Conservation (phyloP, 176 grass and related monocot genomes). For the Rhynchospora pubera region DNA sequence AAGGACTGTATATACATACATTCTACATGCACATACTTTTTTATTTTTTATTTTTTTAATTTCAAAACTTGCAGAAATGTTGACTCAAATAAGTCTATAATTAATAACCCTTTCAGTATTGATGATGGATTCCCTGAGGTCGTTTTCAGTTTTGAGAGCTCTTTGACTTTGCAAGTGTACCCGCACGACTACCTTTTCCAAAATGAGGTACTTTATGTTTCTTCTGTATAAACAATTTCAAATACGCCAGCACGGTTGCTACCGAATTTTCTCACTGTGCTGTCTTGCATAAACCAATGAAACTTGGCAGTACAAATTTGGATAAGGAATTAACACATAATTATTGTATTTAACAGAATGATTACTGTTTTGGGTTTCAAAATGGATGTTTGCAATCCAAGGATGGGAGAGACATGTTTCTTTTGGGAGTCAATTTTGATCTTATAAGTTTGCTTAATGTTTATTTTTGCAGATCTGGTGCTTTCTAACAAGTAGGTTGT, state of each 20-base stretch:
- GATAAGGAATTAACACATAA: slow-evolving; percentile 25
- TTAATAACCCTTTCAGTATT: slow-evolving; percentile 41
- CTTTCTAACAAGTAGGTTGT: slow-evolving; percentile 87
- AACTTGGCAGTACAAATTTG: not conserved
- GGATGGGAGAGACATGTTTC: slow-evolving; percentile 86
- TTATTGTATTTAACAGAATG: slow-evolving; percentile 24
- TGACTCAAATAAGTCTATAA: slow-evolving; percentile 11
- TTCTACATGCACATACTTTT: not conserved
- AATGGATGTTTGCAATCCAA: slow-evolving; percentile 75
- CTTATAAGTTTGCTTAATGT: not conserved
- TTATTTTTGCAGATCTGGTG: slow-evolving; percentile 60
- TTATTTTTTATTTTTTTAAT: not conserved
- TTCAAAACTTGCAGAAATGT: not conserved
- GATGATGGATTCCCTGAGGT: slow-evolving; percentile 75
- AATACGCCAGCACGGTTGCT: not conserved
- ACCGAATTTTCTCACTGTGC: not conserved
- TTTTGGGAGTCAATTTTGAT: slow-evolving; percentile 77
- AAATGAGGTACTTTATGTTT: slow-evolving; percentile 50
- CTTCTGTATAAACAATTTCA: not conserved
- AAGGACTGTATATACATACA: slow-evolving; percentile 3
- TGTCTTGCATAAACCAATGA: not conserved
- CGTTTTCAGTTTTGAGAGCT: slow-evolving; percentile 70
- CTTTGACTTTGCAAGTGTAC: slow-evolving; percentile 58
- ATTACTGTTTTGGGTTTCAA: slow-evolving; percentile 79
- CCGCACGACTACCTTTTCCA: slow-evolving; percentile 93